Base-by-base conservation (phyloP, 31 red algal species). In the Porphyra umbilicalis region DNA sequence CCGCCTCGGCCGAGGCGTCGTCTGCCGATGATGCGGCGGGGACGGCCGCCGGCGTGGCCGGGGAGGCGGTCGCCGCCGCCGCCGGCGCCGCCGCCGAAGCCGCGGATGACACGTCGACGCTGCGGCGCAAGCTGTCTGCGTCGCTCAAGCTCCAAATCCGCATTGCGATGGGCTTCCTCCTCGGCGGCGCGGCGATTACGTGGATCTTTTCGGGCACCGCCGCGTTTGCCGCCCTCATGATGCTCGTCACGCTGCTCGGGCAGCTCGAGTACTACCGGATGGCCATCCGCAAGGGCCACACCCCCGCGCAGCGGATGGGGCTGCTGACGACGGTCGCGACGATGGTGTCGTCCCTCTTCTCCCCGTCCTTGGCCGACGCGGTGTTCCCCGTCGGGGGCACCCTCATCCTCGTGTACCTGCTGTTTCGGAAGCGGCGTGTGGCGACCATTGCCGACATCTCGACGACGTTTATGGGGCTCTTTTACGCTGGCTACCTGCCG, bases 381-480 rank as follows among this genome's bases (percentile, higher is more conserved):
- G 90, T 94, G 6, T 95, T 98, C 34, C 96, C 96, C 16, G 90
- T 98, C 20, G 86, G 84, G 33, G 96, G 92, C 33, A 98, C 92
- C 13, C 80, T 92, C 79, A 95, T 93, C 37, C 90, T 79, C 79
- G 90, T 89, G 39, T 98, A 95, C 75, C 37, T 98, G 39, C 84
- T 98, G 81, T 90, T 95, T 68, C 74, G 89, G 77, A 85, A 88
- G n/a, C 76, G 82, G 18, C 81, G 71, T 77, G 88, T 92, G 37
- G 90, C 96, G 20, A 95, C 92, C 16, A 98, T 95, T 81, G 92
- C 96, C 33, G 96, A 98, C 74, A 98, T 98, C 36, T 87, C 85
- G 35, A 98, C 96, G 13, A 95, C 96, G 10, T 95, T 98, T 79
- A 94, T 95, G 92, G 96, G 96, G 29, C 57, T 98, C 75, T 98